Evolutionary conservation across 768 basidiomycete genomes (phyloP), one percentile per base, ranked within the genome.

Genomic region (Boletellus sp.): DNA sequence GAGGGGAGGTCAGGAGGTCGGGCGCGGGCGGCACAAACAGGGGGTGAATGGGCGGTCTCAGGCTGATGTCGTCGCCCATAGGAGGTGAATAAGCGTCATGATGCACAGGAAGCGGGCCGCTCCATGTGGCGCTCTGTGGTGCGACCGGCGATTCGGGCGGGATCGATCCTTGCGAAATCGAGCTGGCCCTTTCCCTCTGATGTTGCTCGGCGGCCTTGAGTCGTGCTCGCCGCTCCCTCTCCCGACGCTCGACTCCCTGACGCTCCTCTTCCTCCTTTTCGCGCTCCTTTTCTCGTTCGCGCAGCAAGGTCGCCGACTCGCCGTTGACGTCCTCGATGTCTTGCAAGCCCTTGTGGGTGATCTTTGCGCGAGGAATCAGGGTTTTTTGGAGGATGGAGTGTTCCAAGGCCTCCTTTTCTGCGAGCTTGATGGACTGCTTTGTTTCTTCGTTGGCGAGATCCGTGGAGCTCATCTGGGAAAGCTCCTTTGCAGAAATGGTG

Each of bases 321-420:
- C 82, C 85, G 57, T 81, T 80, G 47, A 85, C 70, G 65, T 84
- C 84, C 66, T 95, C 92, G 61, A 95, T 91, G 60, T 91, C 86
- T 74, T 94, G 85, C 54, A 94, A 70, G 45, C 92, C 92, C 70
- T 95, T 95, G 74, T 94, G 92, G 23, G 92, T 95, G 53, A 92
- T 87, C 68, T 94, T 94, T 47, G 91, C 88, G 32, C 80, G 77
- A 31, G 78, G 74, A 20, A 79, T 76, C 9, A 74, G 72, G 9
- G 79, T 74, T 68, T 85, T 88, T 63, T 82, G 78, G 52, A 94
- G 72, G 57, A 94, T 94, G 8, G 90, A 90, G 66, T 92, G 84
- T 64, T 83, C 85, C 59, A 95, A 71, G 1, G 89, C 82, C 70
- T 90, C 89, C 61, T 89, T 78, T 65, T 92, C 87, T 20, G 87